These are phyloP conservation scores for Russula sp. DNA, from an alignment of 768 basidiomycete species.

Conservation along the genomic window DNA sequence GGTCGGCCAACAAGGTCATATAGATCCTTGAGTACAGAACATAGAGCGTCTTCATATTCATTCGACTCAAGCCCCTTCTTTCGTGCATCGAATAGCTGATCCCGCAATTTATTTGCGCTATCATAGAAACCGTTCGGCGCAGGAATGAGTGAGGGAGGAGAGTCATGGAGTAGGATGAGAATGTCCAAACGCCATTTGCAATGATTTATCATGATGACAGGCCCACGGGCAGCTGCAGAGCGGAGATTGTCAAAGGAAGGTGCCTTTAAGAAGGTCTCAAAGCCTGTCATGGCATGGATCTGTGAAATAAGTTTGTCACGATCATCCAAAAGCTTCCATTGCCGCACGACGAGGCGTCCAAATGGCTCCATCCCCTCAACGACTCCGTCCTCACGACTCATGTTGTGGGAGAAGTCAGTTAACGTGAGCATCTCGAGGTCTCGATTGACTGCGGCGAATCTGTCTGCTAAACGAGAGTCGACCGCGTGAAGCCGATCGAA, in stretches of 20 bases:
- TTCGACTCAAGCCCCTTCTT: not conserved
- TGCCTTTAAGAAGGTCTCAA: not conserved
- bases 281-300: not conserved
- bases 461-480: not conserved
- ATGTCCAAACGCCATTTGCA: not conserved
- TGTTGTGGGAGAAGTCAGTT: too few relatives aligned
- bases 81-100: not conserved
- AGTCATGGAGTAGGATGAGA: not conserved
- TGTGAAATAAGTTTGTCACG: not conserved
- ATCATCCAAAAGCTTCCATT: not conserved
- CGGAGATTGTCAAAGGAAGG: not conserved
- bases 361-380: constrained; percentile 19
- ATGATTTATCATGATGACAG: not conserved
- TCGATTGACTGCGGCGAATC: not conserved
- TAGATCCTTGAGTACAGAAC: not conserved
- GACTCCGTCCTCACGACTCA: not conserved
- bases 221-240: not conserved
- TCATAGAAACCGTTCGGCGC: constrained; percentile 36
- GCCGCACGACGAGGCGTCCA: constrained; percentile 25
- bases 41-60: not conserved
- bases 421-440: not conserved
- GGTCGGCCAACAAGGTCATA: not conserved
- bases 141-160: constrained; percentile 29
- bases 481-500: not conserved
- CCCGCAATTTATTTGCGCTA: constrained; percentile 34